Evolutionary conservation across 2,329 filamentous ascomycete species (phyloP).

Genomic region (Colletotrichum sp.): DNA sequence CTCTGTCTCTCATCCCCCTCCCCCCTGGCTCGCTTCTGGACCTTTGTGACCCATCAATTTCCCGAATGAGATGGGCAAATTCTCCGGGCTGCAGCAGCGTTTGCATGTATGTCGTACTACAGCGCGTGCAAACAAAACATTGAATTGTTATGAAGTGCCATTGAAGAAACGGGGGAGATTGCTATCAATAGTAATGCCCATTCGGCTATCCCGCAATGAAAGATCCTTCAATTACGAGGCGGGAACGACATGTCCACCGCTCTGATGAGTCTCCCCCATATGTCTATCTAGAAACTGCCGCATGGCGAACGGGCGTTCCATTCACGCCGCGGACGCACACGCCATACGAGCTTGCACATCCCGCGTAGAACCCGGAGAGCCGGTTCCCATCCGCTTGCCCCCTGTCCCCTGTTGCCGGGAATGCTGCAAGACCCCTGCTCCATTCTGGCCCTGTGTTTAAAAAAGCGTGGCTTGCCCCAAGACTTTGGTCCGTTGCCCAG

Average conservation of each 20-base stretch:
- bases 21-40: neutral
- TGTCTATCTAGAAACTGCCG: neutral
- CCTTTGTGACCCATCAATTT: neutral
- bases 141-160: neutral
- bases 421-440: neutral
- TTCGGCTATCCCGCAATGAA: neutral
- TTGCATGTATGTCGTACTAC: neutral
- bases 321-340: neutral
- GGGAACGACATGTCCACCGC: neutral
- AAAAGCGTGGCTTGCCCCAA: neutral
- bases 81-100: neutral
- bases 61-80: neutral
- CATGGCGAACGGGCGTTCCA: neutral
- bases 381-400: neutral
- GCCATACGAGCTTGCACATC: neutral
- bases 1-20: neutral
- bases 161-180: neutral
- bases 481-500: neutral
- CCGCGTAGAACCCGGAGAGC: neutral
- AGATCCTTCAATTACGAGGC: neutral
- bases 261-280: neutral
- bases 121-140: neutral
- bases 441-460: neutral
- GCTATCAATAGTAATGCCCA: neutral
- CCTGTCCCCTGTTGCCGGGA: neutral